Percentiles rank a stretch among this genome's conserved stretches.
Conservation (phyloP, 2,329 filamentous ascomycete genomes). For the Neofusicoccum sp. region DNA sequence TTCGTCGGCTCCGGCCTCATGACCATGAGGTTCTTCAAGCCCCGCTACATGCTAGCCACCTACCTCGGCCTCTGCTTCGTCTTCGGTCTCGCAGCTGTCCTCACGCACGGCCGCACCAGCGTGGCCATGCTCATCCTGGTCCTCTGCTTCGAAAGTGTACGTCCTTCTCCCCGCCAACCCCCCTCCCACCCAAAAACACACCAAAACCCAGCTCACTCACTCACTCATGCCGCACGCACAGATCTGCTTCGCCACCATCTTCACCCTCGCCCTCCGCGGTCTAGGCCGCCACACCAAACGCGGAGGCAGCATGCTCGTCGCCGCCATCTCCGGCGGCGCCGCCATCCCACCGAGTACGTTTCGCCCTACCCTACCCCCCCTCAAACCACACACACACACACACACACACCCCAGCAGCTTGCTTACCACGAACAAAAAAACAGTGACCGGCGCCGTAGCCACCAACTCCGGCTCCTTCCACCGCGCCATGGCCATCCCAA, state of each 20-base stretch:
- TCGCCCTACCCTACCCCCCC: background rate
- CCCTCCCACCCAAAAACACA: background rate
- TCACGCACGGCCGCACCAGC: slow-evolving; percentile 23
- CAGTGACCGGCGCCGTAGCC: slow-evolving; percentile 25
- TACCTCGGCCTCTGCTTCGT: slow-evolving; percentile 26
- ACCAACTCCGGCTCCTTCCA: slow-evolving; percentile 24
- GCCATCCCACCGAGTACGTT: slow-evolving; percentile 31
- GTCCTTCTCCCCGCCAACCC: background rate
- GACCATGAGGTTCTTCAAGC: slow-evolving; percentile 23
- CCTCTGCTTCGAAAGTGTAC: slow-evolving; percentile 26
- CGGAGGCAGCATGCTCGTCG: slow-evolving; percentile 32
- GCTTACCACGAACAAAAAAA: no score
- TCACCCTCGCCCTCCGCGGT: slow-evolving; percentile 31
- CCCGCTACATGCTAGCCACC: slow-evolving; percentile 25
- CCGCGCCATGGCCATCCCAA: slow-evolving; percentile 27
- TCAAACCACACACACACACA: no score
- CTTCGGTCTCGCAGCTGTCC: slow-evolving; percentile 24
- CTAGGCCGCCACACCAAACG: slow-evolving; percentile 34
- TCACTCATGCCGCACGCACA: background rate
- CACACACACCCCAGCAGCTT: no score
- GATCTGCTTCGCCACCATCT: slow-evolving; percentile 29
- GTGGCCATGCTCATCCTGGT: slow-evolving; percentile 26
- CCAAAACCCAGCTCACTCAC: no score
- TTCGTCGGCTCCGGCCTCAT: slow-evolving; percentile 27
- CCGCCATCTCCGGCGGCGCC: slow-evolving; percentile 30